Percentiles rank a stretch among this genome's conserved stretches.
Conservation (phyloP, 371 early-diverging fungal genomes). For the Saksenaea oblongispora region DNA sequence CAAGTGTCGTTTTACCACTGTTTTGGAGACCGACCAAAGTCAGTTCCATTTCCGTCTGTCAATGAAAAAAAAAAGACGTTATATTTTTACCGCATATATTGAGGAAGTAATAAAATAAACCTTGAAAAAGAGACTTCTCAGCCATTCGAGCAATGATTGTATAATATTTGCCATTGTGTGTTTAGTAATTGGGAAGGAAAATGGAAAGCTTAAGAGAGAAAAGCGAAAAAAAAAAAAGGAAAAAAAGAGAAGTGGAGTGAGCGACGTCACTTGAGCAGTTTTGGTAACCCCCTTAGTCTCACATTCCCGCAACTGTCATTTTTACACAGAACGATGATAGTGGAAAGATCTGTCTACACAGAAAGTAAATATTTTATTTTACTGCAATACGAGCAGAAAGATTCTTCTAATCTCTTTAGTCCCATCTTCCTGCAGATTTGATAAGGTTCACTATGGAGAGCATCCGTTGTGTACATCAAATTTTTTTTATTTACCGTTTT, state of each 20-base stretch:
- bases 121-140: constrained; percentile 91
- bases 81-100: background rate
- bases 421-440: too few species aligned
- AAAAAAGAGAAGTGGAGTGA: background rate
- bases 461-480: too few species aligned
- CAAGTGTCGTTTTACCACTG: constrained; percentile 97
- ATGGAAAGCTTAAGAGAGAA: constrained; percentile 7
- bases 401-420: too few species aligned
- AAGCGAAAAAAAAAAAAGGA: constrained; percentile 10
- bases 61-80: background rate
- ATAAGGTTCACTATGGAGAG: too few species aligned
- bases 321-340: background rate
- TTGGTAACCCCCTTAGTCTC: background rate
- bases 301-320: background rate
- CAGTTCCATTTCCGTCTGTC: constrained; percentile 92
- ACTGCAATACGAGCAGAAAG: too few species aligned
- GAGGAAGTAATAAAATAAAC: constrained; percentile 24
- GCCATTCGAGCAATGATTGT: constrained; percentile 85
- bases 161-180: constrained; percentile 66
- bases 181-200: background rate
- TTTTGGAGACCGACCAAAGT: constrained; percentile 97
- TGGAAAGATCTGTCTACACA: background rate
- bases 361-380: too few species aligned
- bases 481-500: too few species aligned
- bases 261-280: background rate